These are phyloP conservation scores for Eutrema heterophyllum DNA, from an alignment of 345 rosid genomes.

Conservation along the genomic window DNA sequence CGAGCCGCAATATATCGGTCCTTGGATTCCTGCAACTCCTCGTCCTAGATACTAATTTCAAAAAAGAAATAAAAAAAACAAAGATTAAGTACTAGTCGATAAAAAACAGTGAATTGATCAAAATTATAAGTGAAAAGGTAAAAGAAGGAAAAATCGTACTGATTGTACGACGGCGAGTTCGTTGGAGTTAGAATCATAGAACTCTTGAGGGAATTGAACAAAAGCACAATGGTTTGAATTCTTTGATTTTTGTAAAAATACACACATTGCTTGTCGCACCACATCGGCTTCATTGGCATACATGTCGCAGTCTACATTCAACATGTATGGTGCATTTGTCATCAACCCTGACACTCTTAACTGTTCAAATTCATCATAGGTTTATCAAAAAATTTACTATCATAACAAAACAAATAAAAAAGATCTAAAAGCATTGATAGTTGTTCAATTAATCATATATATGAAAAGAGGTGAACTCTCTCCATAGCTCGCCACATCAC, in stretches of 20 bases:
- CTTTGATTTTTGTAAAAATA: conserved; percentile 22
- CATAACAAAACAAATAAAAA: background rate
- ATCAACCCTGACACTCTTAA: conserved; percentile 56
- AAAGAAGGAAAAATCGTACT: background rate
- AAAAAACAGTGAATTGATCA: background rate
- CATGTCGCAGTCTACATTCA: conserved; percentile 72
- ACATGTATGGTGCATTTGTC: conserved; percentile 61
- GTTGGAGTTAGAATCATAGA: conserved; percentile 34
- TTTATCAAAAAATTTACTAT: background rate
- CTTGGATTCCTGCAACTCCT: conserved; percentile 51
- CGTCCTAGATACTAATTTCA: conserved; percentile 5
- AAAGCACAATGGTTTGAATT: conserved; percentile 30
- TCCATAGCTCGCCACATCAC: no score
- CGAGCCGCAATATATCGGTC: conserved; percentile 40
- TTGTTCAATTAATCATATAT: no score
- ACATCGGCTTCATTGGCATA: conserved; percentile 43
- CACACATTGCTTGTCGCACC: conserved; percentile 43
- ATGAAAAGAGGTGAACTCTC: no score
- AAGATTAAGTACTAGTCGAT: background rate
- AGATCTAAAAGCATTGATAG: background rate
- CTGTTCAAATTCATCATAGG: conserved; percentile 19
- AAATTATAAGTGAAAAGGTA: background rate
- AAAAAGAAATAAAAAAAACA: background rate
- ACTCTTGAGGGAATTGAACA: conserved; percentile 47
- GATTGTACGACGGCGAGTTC: background rate